Conservation (phyloP, 257 asterid species). For the Schizonepeta tenuifolia region DNA sequence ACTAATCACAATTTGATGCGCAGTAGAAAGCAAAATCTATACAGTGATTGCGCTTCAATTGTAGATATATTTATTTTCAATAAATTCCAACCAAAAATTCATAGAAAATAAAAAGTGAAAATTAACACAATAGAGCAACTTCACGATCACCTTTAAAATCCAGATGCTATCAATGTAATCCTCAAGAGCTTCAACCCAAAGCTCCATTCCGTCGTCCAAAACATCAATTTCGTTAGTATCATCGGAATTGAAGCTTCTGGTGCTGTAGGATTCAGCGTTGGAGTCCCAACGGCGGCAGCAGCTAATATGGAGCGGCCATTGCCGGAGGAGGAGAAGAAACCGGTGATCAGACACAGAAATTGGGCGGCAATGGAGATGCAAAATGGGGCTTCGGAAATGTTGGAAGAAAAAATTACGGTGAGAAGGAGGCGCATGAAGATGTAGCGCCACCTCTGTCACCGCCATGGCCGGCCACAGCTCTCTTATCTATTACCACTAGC, state of each 20-base stretch:
- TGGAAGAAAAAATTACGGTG: slow-evolving; percentile 22
- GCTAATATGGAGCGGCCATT: slow-evolving; percentile 40
- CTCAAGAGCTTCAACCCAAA: slow-evolving; percentile 54
- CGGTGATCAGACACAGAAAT: slow-evolving; percentile 28
- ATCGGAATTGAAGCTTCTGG: slow-evolving; percentile 35
- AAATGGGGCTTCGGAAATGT: slow-evolving; percentile 1
- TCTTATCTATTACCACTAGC: slow-evolving; percentile 29
- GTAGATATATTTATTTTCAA: not conserved
- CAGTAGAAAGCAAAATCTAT: not conserved
- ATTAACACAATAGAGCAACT: not conserved
- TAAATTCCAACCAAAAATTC: not conserved
- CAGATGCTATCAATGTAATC: slow-evolving; percentile 81
- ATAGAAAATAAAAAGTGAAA: slow-evolving; percentile 2
- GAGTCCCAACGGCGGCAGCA: slow-evolving; percentile 63
- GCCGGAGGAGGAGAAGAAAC: slow-evolving; percentile 30
- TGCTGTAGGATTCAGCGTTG: slow-evolving; percentile 57
- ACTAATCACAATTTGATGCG: not conserved
- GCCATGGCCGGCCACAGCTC: slow-evolving; percentile 32
- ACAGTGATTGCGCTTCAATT: not conserved
- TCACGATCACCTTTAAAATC: slow-evolving; percentile 68
- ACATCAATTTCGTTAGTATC: slow-evolving; percentile 36
- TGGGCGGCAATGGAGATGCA: slow-evolving; percentile 27
- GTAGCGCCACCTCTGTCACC: slow-evolving; percentile 34
- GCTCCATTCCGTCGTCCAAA: slow-evolving; percentile 40
- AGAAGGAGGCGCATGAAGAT: slow-evolving; percentile 24